Conservation (phyloP, 108 stramenopile species). For the Cyclotella cryptica region DNA sequence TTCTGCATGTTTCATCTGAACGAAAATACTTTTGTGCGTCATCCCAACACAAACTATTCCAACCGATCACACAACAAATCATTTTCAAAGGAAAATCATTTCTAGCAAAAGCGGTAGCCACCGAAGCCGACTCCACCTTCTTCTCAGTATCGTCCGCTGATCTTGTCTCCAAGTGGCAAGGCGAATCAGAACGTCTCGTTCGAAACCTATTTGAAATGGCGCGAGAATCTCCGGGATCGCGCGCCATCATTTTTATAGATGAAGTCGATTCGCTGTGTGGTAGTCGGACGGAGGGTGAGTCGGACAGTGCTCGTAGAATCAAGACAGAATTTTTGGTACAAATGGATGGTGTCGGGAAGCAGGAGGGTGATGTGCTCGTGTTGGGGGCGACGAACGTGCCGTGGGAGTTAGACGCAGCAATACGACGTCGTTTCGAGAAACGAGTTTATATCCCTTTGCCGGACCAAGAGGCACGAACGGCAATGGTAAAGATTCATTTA, state of each 20-base stretch:
- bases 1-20: not conserved
- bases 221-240: slow-evolving; percentile 82
- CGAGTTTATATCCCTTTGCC: slow-evolving; percentile 99
- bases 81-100: slow-evolving; percentile 87
- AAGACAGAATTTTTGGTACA: slow-evolving; percentile 99
- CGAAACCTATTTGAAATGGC: slow-evolving; percentile 99
- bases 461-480: slow-evolving; percentile 83
- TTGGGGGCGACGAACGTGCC: slow-evolving; percentile 99
- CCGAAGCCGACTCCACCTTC: slow-evolving; percentile 98
- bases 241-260: slow-evolving; percentile 97
- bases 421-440: slow-evolving; percentile 99
- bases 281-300: slow-evolving; percentile 91
- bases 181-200: slow-evolving; percentile 97
- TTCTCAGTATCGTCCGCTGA: slow-evolving; percentile 97
- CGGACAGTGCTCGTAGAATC: slow-evolving; percentile 91
- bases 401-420: slow-evolving; percentile 99
- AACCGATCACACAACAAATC: not conserved
- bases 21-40: not conserved
- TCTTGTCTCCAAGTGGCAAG: slow-evolving; percentile 99
- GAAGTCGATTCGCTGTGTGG: slow-evolving; percentile 98
- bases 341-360: slow-evolving; percentile 97
- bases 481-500: slow-evolving; percentile 94
- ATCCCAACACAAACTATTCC: not conserved
- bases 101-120: slow-evolving; percentile 99
- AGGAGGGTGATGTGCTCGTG: slow-evolving; percentile 83